phyloP scores from a whole-genome alignment of 257 asterid species.

The Petunia axillaris region DNA sequence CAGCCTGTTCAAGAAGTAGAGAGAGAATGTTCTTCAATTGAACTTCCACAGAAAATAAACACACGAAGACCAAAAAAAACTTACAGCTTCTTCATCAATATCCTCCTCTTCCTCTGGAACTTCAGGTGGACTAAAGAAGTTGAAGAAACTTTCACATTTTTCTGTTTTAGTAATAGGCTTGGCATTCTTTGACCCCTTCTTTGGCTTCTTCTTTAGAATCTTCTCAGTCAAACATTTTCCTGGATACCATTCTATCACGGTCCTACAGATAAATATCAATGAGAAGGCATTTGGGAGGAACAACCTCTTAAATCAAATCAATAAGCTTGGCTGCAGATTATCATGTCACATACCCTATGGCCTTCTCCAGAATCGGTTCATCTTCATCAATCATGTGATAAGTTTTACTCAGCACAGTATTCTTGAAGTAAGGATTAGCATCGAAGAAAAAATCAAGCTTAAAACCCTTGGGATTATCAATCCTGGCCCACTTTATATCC shows the following conservation, averaged over 20 bases:
- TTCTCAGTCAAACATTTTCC: slow-evolving; percentile 83
- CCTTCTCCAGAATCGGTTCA: slow-evolving; percentile 85
- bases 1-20: slow-evolving; percentile 54
- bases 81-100: slow-evolving; percentile 82
- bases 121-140: slow-evolving; percentile 88
- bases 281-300: too few relatives aligned
- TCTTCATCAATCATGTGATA: slow-evolving; percentile 93
- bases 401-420: slow-evolving; percentile 63
- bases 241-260: slow-evolving; percentile 87
- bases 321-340: neutral
- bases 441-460: slow-evolving; percentile 72
- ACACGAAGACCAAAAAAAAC: slow-evolving; percentile 9
- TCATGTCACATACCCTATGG: slow-evolving; percentile 61
- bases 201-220: slow-evolving; percentile 79
- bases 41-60: too few relatives aligned
- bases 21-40: neutral
- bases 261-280: slow-evolving; percentile 42
- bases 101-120: slow-evolving; percentile 86
- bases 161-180: slow-evolving; percentile 81
- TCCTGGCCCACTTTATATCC: slow-evolving; percentile 79
- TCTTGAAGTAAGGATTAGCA: slow-evolving; percentile 67
- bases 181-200: slow-evolving; percentile 82
- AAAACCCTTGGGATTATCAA: slow-evolving; percentile 76
- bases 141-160: slow-evolving; percentile 85
- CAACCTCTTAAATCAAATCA: neutral